Conservation (phyloP, 768 basidiomycete species). For the Pulveroboletus sp. region DNA sequence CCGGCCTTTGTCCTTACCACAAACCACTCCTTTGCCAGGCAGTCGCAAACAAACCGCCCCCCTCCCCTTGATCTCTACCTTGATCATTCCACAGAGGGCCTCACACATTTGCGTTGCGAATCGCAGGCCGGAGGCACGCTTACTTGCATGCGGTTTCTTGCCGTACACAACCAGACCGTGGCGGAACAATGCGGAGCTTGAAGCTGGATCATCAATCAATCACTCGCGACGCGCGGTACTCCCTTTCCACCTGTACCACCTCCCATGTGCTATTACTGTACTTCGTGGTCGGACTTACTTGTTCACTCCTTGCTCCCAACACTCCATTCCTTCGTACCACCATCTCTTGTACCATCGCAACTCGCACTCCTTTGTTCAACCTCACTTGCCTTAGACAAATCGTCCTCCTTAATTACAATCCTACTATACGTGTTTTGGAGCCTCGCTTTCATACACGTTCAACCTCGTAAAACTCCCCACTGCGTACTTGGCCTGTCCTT, state of each 20-base stretch:
- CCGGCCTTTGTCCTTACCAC: constrained; percentile 42
- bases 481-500: neutral
- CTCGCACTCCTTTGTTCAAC: constrained; percentile 10
- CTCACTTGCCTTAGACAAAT: neutral
- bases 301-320: neutral
- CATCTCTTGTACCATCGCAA: constrained; percentile 8
- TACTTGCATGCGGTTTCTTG: constrained; percentile 49
- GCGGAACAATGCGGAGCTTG: constrained; percentile 16
- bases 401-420: neutral
- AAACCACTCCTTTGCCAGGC: constrained; percentile 30
- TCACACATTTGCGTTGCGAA: constrained; percentile 3
- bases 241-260: neutral
- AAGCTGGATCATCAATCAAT: constrained; percentile 12
- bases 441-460: neutral
- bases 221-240: too few relatives aligned
- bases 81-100: neutral
- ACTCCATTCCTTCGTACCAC: neutral
- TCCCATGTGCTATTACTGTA: constrained; percentile 17
- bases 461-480: neutral
- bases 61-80: constrained; percentile 6
- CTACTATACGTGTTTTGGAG: constrained; percentile 3
- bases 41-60: neutral
- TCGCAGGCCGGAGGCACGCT: constrained; percentile 31
- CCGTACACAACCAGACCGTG: constrained; percentile 39
- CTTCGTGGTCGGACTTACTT: neutral